These are phyloP conservation scores for Raffaelea deltoideospora DNA, from an alignment of 2,329 filamentous ascomycete genomes.

Conservation along the genomic window DNA sequence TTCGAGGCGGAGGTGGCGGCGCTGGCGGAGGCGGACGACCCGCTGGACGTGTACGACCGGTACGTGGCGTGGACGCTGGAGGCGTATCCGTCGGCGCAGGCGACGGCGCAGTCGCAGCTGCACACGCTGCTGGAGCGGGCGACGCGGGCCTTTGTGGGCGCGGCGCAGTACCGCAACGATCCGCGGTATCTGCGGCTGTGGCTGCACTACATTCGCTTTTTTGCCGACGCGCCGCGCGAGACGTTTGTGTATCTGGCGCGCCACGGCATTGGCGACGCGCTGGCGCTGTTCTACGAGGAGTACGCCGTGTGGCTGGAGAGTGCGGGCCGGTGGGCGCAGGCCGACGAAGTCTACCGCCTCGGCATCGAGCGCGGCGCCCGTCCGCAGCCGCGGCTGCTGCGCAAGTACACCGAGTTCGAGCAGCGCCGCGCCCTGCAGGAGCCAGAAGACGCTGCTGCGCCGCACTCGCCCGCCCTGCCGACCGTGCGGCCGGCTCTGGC, in stretches of 20 bases:
- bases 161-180: constrained; percentile 84
- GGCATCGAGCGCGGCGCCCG: constrained; percentile 81
- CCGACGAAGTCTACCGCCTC: constrained; percentile 83
- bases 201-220: constrained; percentile 86
- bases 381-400: constrained; percentile 62
- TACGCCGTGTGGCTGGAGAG: constrained; percentile 87
- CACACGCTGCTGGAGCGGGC: constrained; percentile 81
- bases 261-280: constrained; percentile 69
- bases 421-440: constrained; percentile 52
- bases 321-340: constrained; percentile 71
- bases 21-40: constrained; percentile 81
- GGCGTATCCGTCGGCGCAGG: constrained; percentile 86
- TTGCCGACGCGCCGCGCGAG: constrained; percentile 85
- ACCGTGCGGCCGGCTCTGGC: constrained; percentile 69
- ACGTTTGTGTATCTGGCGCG: constrained; percentile 83
- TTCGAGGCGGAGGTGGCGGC: constrained; percentile 72
- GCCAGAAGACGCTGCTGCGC: constrained; percentile 36
- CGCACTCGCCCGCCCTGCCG: constrained; percentile 76
- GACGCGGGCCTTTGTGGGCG: constrained; percentile 77
- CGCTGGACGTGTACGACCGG: constrained; percentile 86
- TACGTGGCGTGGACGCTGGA: constrained; percentile 96
- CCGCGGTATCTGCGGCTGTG: constrained; percentile 85
- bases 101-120: constrained; percentile 80
- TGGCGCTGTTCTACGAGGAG: constrained; percentile 93
- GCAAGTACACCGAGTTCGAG: constrained; percentile 90